Conservation (phyloP, 31 red algal species). For the Endocladia muricata region DNA sequence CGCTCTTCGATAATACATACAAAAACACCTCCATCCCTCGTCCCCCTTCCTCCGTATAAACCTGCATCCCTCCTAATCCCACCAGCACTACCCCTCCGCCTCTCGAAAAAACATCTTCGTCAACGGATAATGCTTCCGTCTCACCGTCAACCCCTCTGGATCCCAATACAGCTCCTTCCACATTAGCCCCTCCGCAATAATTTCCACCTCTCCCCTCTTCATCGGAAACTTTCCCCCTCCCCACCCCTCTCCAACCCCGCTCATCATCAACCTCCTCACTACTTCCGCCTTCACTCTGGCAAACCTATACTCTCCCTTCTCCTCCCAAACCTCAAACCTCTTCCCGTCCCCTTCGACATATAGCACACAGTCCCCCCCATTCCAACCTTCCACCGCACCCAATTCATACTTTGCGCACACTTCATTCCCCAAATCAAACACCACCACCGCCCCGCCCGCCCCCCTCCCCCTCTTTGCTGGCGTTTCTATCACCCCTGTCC, state of each 20-base stretch:
- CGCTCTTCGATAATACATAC: no score
- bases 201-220: not conserved
- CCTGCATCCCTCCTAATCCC: no score
- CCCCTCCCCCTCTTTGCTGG: not conserved
- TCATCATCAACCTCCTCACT: not conserved
- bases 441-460: not conserved
- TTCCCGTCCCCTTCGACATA: conserved; percentile 20
- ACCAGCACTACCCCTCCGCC: no score
- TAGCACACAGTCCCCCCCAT: no score
- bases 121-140: conserved; percentile 7
- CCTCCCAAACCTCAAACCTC: conserved; percentile 11
- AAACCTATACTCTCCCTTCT: not conserved
- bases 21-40: no score
- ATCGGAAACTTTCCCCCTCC: not conserved
- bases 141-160: conserved; percentile 20
- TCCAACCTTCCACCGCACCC: no score
- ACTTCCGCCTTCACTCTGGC: conserved; percentile 1
- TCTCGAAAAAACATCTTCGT: conserved; percentile 28
- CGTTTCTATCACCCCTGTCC: not conserved
- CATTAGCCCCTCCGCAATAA: conserved; percentile 14
- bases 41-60: no score
- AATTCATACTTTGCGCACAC: not conserved
- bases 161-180: conserved; percentile 37
- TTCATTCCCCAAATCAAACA: not conserved
- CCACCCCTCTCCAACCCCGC: not conserved